phyloP scores from a whole-genome alignment of 1,284 basidiomycete genomes.

The Salmacisia buchloeana region DNA sequence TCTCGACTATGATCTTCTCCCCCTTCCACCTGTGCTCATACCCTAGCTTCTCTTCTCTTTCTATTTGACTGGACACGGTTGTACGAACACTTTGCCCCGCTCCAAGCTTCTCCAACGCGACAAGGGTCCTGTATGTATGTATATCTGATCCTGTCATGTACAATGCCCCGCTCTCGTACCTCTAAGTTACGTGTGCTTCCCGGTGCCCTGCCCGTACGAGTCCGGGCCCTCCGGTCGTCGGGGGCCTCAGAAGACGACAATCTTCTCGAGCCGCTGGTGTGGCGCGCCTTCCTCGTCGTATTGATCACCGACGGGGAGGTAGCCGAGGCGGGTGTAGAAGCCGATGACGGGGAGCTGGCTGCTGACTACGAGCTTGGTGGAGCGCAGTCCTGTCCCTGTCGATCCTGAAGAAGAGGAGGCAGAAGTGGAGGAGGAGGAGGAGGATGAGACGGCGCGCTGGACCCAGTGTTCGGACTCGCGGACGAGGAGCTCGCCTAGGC shows the following conservation, averaged over 20 bases:
- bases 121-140: too few species aligned
- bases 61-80: neutral
- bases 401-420: slow-evolving; percentile 5
- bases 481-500: slow-evolving; percentile 6
- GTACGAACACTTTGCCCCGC: too few species aligned
- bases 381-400: neutral
- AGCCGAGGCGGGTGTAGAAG: slow-evolving; percentile 8
- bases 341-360: slow-evolving; percentile 11
- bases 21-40: too few species aligned
- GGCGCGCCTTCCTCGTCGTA: slow-evolving; percentile 17
- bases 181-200: too few species aligned
- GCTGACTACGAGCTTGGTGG: slow-evolving; percentile 8
- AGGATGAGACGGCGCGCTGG: neutral
- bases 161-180: too few species aligned
- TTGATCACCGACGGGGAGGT: slow-evolving; percentile 7
- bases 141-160: neutral
- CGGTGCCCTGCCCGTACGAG: too few species aligned
- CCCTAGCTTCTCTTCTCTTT: neutral
- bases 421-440: too few species aligned
- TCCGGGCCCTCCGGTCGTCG: too few species aligned
- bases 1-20: neutral
- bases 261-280: slow-evolving; percentile 11
- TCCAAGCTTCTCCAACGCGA: too few species aligned
- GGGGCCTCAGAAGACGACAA: neutral
- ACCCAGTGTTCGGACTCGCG: slow-evolving; percentile 9